A percentile compares a stretch with the other conserved stretches of the same genome.
These are phyloP conservation scores for Aspergillus hortae DNA, from an alignment of 2,329 filamentous ascomycete genomes.

Conservation along the genomic window DNA sequence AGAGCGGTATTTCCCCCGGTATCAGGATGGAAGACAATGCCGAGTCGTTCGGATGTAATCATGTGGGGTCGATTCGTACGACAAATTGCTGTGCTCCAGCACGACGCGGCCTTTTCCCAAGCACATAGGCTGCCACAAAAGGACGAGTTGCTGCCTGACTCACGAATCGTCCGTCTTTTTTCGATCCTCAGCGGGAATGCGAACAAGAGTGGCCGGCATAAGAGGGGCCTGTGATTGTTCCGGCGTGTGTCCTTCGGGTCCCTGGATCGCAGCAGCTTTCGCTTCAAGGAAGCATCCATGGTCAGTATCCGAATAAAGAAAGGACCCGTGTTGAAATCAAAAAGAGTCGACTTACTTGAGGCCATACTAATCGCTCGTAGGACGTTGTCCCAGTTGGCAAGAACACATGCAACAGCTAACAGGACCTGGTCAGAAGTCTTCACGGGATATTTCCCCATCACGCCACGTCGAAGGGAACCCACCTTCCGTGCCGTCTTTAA, in stretches of 20 bases:
- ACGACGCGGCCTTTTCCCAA: too few relatives aligned
- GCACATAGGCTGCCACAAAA: too few relatives aligned
- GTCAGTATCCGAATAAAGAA: constrained; percentile 1
- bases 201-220: constrained; percentile 41
- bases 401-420: constrained; percentile 61
- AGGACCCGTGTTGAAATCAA: constrained; percentile 1
- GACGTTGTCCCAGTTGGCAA: constrained; percentile 66
- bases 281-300: constrained; percentile 14
- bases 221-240: constrained; percentile 53
- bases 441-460: background rate
- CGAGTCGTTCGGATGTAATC: too few relatives aligned
- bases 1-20: too few relatives aligned
- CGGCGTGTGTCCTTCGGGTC: constrained; percentile 10
- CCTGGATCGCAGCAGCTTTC: constrained; percentile 23
- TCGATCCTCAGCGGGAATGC: constrained; percentile 33
- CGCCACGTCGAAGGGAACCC: constrained; percentile 1
- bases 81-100: too few relatives aligned
- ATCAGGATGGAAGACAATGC: too few relatives aligned
- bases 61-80: too few relatives aligned
- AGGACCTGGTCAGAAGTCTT: background rate
- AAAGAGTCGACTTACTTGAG: constrained; percentile 48
- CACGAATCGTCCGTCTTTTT: too few relatives aligned
- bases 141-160: too few relatives aligned
- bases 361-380: constrained; percentile 63
- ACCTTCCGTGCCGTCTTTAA: constrained; percentile 63